A percentile compares a stretch with the other conserved stretches of the same genome.
These are phyloP conservation scores for Nakaseomyces delphensis DNA, from an alignment of 1,139 yeast species.

Conservation along the genomic window DNA sequence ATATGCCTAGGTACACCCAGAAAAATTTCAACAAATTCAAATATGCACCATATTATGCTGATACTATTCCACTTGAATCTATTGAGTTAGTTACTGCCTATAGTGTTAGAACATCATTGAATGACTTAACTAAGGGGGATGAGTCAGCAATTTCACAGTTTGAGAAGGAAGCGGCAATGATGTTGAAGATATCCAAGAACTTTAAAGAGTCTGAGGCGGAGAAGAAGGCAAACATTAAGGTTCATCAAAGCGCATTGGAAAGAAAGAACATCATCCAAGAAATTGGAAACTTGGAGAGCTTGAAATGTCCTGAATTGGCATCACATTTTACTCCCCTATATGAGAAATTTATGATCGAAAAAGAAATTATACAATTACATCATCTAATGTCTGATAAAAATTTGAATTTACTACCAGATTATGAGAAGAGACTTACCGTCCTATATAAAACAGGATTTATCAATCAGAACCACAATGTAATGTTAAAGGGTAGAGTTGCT, in stretches of 20 bases:
- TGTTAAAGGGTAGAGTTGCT: slow-evolving; percentile 78
- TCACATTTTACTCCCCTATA: slow-evolving; percentile 42
- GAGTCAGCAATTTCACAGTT: slow-evolving; percentile 38
- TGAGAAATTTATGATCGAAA: slow-evolving; percentile 39
- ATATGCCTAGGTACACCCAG: slow-evolving; percentile 29
- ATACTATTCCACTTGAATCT: slow-evolving; percentile 39
- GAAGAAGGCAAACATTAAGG: slow-evolving; percentile 40
- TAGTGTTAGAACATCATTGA: slow-evolving; percentile 37
- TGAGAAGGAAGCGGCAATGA: slow-evolving; percentile 35
- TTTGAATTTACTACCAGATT: slow-evolving; percentile 83
- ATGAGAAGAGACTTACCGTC: slow-evolving; percentile 78
- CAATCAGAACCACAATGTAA: slow-evolving; percentile 66
- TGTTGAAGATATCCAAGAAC: slow-evolving; percentile 38
- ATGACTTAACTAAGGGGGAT: slow-evolving; percentile 40
- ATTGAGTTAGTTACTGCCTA: slow-evolving; percentile 47
- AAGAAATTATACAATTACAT: slow-evolving; percentile 49
- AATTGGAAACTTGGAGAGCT: slow-evolving; percentile 31
- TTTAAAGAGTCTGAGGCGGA: slow-evolving; percentile 42
- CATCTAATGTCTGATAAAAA: slow-evolving; percentile 75
- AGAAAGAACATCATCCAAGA: slow-evolving; percentile 37
- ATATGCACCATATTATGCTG: slow-evolving; percentile 34
- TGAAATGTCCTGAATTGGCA: slow-evolving; percentile 38
- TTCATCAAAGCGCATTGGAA: slow-evolving; percentile 45
- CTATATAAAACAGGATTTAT: slow-evolving; percentile 67
- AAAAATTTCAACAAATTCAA: slow-evolving; percentile 29